A percentile compares a stretch with the other conserved stretches of the same genome.
phyloP scores from a whole-genome alignment of 2,329 filamentous ascomycete genomes.

The Hirsutella thompsonii region DNA sequence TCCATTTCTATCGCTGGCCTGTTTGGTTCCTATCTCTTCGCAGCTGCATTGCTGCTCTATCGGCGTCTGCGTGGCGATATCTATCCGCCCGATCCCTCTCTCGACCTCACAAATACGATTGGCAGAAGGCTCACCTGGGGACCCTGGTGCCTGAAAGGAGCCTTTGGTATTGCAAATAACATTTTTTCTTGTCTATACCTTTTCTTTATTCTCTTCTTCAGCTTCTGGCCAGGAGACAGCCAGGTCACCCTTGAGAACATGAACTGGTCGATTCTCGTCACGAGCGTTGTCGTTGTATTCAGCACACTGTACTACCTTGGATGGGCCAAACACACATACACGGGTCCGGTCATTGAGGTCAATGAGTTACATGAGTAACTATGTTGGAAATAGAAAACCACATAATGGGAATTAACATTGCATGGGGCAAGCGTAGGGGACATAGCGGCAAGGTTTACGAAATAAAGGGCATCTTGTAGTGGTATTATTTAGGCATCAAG shows the following conservation, averaged over 20 bases:
- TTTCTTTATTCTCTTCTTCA: slow-evolving; percentile 42
- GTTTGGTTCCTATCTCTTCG: slow-evolving; percentile 17
- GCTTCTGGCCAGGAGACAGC: slow-evolving; percentile 31
- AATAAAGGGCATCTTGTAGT: too few species aligned
- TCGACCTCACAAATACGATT: slow-evolving; percentile 15
- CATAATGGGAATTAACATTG: too few species aligned
- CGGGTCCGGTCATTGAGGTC: slow-evolving; percentile 26
- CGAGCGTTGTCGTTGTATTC: slow-evolving; percentile 26
- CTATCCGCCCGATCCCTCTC: slow-evolving; percentile 9
- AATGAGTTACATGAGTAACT: too few species aligned
- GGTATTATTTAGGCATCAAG: too few species aligned
- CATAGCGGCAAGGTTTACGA: too few species aligned
- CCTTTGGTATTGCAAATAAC: slow-evolving; percentile 40
- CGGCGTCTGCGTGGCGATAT: slow-evolving; percentile 16
- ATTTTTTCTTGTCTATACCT: slow-evolving; percentile 38
- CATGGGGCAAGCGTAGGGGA: too few species aligned
- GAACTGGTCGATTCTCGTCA: slow-evolving; percentile 35
- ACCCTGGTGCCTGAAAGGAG: slow-evolving; percentile 38
- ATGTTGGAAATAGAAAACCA: too few species aligned
- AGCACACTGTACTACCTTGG: slow-evolving; percentile 32
- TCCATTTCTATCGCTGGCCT: slow-evolving; percentile 17
- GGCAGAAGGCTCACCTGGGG: slow-evolving; percentile 32
- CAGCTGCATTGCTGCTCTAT: slow-evolving; percentile 13
- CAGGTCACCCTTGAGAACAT: slow-evolving; percentile 17
- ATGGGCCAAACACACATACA: slow-evolving; percentile 27